A percentile compares a stretch with the other conserved stretches of the same genome.
phyloP scores from a whole-genome alignment of 139 green algal genomes.

The Spirogloea muscicola region DNA sequence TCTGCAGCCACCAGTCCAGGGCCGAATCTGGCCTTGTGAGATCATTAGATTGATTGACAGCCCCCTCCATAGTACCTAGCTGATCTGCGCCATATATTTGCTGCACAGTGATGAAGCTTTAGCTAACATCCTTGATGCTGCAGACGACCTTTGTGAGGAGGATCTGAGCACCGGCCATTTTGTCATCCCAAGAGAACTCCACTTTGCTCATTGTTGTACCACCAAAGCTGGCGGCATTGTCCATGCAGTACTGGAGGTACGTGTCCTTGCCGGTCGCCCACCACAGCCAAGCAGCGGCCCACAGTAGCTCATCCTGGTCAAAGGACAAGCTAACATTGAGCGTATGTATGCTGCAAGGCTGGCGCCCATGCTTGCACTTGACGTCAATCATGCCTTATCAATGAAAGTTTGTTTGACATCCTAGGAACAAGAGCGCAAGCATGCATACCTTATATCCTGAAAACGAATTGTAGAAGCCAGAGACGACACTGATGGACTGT shows the following conservation, averaged over 20 bases:
- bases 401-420: background rate
- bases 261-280: constrained; percentile 10
- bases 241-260: constrained; percentile 10
- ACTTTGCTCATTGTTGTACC: background rate
- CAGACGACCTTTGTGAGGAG: constrained; percentile 17
- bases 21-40: no score
- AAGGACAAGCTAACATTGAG: no score
- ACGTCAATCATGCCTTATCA: no score
- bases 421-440: background rate
- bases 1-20: background rate
- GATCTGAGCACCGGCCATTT: constrained; percentile 4
- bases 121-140: constrained; percentile 8
- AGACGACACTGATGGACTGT: constrained; percentile 1
- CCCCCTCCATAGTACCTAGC: background rate
- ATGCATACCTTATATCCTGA: constrained; percentile 17
- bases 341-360: background rate
- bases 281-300: constrained; percentile 32
- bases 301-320: constrained; percentile 42
- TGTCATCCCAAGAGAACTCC: constrained; percentile 15
- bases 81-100: background rate
- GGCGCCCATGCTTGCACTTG: background rate
- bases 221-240: constrained; percentile 7
- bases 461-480: constrained; percentile 34
- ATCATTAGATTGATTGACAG: no score
- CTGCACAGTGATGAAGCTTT: background rate